Evolutionary conservation across 495 filamentous ascomycete species (phyloP).

Genomic region (Paragyromitra xinjiangensis): DNA sequence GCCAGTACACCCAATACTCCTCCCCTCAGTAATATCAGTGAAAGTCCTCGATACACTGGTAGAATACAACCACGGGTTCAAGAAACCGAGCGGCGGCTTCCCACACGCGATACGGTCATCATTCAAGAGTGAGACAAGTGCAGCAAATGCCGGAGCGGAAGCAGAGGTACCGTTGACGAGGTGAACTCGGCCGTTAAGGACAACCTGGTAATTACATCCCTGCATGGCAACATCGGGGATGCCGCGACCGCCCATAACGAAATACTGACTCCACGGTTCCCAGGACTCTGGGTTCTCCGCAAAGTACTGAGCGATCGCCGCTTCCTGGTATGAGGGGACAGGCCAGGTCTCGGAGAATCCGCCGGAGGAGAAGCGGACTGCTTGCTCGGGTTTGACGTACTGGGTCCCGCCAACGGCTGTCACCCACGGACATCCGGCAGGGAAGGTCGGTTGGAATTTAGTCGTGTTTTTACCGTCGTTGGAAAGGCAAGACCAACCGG

Average conservation of each 20-base stretch:
- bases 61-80: slow-evolving; percentile 73
- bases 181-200: slow-evolving; percentile 20
- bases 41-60: slow-evolving; percentile 61
- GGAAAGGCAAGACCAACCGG: slow-evolving; percentile 67
- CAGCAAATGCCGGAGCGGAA: slow-evolving; percentile 65
- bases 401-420: slow-evolving; percentile 78
- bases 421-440: slow-evolving; percentile 81
- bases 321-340: slow-evolving; percentile 71
- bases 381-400: slow-evolving; percentile 67
- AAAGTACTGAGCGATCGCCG: slow-evolving; percentile 67
- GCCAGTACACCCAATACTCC: slow-evolving; percentile 66
- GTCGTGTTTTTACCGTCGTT: slow-evolving; percentile 72
- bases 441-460: slow-evolving; percentile 74
- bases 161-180: slow-evolving; percentile 56
- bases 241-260: slow-evolving; percentile 72
- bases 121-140: slow-evolving; percentile 68
- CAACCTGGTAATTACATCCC: slow-evolving; percentile 49
- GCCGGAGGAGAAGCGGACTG: slow-evolving; percentile 68
- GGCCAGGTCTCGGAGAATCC: slow-evolving; percentile 78
- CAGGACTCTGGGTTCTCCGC: slow-evolving; percentile 56
- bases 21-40: slow-evolving; percentile 67
- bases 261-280: slow-evolving; percentile 61
- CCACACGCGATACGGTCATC: slow-evolving; percentile 64
- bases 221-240: slow-evolving; percentile 77
- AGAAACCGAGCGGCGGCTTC: slow-evolving; percentile 66